phyloP scores from a whole-genome alignment of 1,284 basidiomycete species.

The Ceratobasidium sp. region DNA sequence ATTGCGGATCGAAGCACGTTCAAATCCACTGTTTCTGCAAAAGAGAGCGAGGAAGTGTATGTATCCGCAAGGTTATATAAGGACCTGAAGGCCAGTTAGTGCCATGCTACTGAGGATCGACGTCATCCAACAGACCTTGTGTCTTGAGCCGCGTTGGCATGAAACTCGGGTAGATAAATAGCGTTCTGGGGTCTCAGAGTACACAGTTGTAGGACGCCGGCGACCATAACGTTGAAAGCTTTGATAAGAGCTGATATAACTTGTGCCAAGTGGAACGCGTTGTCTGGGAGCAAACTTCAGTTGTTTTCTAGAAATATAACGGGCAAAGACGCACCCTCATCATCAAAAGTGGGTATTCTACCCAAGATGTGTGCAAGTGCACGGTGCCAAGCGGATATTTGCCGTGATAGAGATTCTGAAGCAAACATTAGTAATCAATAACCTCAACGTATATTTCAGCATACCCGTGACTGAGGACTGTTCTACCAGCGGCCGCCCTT shows the following conservation, averaged over 20 bases:
- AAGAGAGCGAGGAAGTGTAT: conserved; percentile 27
- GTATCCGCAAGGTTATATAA: conserved; percentile 35
- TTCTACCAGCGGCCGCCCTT: conserved; percentile 31
- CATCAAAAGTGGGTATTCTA: conserved; percentile 38
- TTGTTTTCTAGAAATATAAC: background rate
- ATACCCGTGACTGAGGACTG: conserved; percentile 32
- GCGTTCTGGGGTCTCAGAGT: background rate
- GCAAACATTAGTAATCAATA: background rate
- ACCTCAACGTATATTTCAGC: background rate
- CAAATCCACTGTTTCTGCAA: conserved; percentile 31
- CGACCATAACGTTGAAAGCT: conserved; percentile 28
- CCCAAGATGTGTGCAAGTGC: conserved; percentile 13
- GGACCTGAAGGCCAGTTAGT: conserved; percentile 12
- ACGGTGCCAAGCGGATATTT: conserved; percentile 32
- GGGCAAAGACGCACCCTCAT: conserved; percentile 19
- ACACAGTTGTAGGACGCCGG: conserved; percentile 21
- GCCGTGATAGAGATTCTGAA: conserved; percentile 35
- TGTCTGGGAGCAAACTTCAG: background rate
- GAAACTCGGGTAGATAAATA: conserved; percentile 26
- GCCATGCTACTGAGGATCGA: background rate
- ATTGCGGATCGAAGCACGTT: conserved; percentile 23
- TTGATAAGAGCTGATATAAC: conserved; percentile 28
- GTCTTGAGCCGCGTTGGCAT: conserved; percentile 10
- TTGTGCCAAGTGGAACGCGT: conserved; percentile 28
- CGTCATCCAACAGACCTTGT: conserved; percentile 7